These are phyloP conservation scores for Aethionema arabicum DNA, from an alignment of 345 rosid genomes.

Conservation along the genomic window DNA sequence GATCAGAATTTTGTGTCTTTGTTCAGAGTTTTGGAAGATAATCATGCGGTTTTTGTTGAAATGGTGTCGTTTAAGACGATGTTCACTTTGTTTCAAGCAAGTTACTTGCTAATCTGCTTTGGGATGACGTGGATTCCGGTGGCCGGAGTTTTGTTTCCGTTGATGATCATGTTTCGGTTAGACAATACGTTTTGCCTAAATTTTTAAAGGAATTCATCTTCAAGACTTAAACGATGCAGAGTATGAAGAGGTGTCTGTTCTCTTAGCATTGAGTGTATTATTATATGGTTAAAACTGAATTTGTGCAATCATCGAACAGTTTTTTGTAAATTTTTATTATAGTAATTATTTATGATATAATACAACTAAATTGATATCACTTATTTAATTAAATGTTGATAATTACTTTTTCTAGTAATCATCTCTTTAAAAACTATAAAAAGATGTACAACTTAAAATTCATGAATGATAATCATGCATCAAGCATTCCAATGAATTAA, in stretches of 20 bases:
- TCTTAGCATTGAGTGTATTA: slow-evolving; percentile 59
- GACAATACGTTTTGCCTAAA: slow-evolving; percentile 78
- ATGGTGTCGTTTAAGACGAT: slow-evolving; percentile 83
- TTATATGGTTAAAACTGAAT: too few species aligned
- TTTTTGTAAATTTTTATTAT: too few species aligned
- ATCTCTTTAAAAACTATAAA: too few species aligned
- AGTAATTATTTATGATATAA: too few species aligned
- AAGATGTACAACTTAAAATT: too few species aligned
- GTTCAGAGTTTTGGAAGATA: slow-evolving; percentile 71
- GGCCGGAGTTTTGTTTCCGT: slow-evolving; percentile 88
- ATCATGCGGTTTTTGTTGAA: slow-evolving; percentile 80
- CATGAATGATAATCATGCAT: too few species aligned
- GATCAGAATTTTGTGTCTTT: background rate
- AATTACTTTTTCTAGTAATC: too few species aligned
- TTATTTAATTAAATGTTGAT: too few species aligned
- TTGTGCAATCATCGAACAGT: too few species aligned
- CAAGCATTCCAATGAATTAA: too few species aligned
- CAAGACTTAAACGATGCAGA: slow-evolving; percentile 93
- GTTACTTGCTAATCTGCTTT: slow-evolving; percentile 73
- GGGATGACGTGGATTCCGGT: slow-evolving; percentile 95
- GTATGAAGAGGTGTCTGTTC: slow-evolving; percentile 83
- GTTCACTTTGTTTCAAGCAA: slow-evolving; percentile 78
- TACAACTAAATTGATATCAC: too few species aligned
- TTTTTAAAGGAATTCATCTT: slow-evolving; percentile 86
- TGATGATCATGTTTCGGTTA: slow-evolving; percentile 85